Conservation (phyloP, 371 early-diverging fungal genomes). For the Fennellomyces sp. region DNA sequence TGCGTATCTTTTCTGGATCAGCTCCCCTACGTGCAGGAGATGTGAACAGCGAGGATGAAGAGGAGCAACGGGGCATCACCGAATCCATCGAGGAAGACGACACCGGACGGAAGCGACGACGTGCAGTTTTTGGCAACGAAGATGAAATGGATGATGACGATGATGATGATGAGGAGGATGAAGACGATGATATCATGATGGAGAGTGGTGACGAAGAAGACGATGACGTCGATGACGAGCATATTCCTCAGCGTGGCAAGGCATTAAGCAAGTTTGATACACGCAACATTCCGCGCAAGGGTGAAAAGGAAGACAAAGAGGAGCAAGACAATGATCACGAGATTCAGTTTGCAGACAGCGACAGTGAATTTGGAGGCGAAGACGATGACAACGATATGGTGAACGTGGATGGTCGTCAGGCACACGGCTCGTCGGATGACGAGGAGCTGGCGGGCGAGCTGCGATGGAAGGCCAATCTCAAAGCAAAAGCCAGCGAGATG, state of each 20-base stretch:
- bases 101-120: conserved; percentile 59
- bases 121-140: conserved; percentile 58
- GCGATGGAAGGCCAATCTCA: conserved; percentile 77
- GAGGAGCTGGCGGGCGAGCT: conserved; percentile 62
- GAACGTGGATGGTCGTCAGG: conserved; percentile 42
- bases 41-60: conserved; percentile 40
- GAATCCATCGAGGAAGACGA: conserved; percentile 48
- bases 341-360: conserved; percentile 73
- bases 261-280: conserved; percentile 52
- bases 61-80: conserved; percentile 30
- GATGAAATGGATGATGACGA: conserved; percentile 40
- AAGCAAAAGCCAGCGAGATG: conserved; percentile 67
- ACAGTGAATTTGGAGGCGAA: conserved; percentile 64
- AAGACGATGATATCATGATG: conserved; percentile 44
- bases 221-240: conserved; percentile 33
- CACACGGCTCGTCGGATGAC: conserved; percentile 41
- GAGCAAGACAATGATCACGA: conserved; percentile 53
- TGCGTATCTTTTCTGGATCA: conserved; percentile 84
- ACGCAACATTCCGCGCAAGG: conserved; percentile 50
- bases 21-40: conserved; percentile 74
- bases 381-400: conserved; percentile 55
- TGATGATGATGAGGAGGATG: conserved; percentile 47
- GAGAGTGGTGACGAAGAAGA: conserved; percentile 40
- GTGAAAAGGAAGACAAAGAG: conserved; percentile 44
- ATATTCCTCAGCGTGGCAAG: conserved; percentile 47